A percentile compares a stretch with the other conserved stretches of the same genome.
Conservation (phyloP, 2,329 filamentous ascomycete genomes). For the Cryphonectria carpinicola region DNA sequence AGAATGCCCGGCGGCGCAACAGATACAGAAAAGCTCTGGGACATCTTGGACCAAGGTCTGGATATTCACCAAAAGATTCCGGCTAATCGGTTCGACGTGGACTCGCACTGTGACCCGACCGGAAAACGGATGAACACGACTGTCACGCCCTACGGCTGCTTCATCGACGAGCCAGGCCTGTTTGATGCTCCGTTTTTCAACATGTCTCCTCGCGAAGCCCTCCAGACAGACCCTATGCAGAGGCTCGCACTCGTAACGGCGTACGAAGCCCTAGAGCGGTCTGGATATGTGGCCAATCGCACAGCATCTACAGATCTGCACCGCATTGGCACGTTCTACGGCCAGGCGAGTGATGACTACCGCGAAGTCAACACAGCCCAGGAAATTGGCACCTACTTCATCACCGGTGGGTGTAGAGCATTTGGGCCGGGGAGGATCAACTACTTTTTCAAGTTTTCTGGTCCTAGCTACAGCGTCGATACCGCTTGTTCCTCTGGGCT, state of each 20-base stretch:
- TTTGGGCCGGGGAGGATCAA: constrained; percentile 55
- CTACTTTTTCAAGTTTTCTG: constrained; percentile 46
- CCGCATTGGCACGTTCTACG: constrained; percentile 72
- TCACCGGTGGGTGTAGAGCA: constrained; percentile 53
- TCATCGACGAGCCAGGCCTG: constrained; percentile 67
- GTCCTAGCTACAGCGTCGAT: constrained; percentile 44
- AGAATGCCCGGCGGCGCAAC: constrained; percentile 64
- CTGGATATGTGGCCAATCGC: constrained; percentile 65
- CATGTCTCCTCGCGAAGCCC: constrained; percentile 70
- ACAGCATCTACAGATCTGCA: constrained; percentile 57
- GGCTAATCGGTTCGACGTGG: constrained; percentile 47
- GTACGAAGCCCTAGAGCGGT: constrained; percentile 71
- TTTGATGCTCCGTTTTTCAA: constrained; percentile 75
- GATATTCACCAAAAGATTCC: constrained; percentile 64
- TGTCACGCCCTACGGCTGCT: constrained; percentile 41
- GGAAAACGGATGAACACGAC: constrained; percentile 65
- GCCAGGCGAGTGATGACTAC: constrained; percentile 77
- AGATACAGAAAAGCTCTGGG: constrained; percentile 63
- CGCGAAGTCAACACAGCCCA: constrained; percentile 74
- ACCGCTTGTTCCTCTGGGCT: constrained; percentile 45
- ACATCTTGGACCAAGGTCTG: constrained; percentile 63
- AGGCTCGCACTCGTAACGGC: constrained; percentile 66
- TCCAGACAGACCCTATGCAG: constrained; percentile 65
- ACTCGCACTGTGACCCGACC: constrained; percentile 57
- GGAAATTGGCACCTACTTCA: constrained; percentile 60